Evolutionary conservation across 192 early-diverging fungal species (phyloP).

Genomic region (Funneliformis mosseae): DNA sequence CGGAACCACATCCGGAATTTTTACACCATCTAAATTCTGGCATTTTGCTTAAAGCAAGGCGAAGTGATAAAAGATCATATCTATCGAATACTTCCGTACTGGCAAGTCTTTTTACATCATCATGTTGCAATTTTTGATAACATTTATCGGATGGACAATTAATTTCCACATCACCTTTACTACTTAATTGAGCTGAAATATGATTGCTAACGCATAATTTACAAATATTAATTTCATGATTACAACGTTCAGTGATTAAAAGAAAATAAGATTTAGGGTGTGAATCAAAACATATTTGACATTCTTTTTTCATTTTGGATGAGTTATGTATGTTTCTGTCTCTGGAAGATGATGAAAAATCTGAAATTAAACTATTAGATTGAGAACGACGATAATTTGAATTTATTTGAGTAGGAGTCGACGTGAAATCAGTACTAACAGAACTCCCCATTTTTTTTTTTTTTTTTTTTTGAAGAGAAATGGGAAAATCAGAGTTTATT

Average conservation of each 20-base stretch:
- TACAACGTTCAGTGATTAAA: background rate
- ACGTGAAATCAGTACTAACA: too few species aligned
- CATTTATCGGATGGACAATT: background rate
- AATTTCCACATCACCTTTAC: conserved; percentile 11
- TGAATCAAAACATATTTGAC: background rate
- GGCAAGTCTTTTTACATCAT: background rate
- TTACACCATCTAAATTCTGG: conserved; percentile 32
- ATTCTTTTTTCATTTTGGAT: background rate
- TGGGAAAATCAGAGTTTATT: too few species aligned
- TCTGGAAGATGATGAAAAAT: too few species aligned
- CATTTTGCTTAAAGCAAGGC: background rate
- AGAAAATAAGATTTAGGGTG: background rate
- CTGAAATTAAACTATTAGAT: too few species aligned
- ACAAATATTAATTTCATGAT: background rate
- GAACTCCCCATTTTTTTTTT: too few species aligned
- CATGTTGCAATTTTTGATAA: background rate
- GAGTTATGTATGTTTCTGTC: background rate
- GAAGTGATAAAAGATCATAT: conserved; percentile 10
- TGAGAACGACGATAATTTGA: too few species aligned
- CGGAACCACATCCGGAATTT: conserved; percentile 17
- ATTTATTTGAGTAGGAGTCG: too few species aligned
- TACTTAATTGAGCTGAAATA: background rate
- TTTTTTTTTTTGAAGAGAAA: too few species aligned
- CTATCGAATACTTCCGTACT: background rate
- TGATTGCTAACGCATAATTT: background rate